Evolutionary conservation across 805 yeast species (phyloP).

Genomic region (Zygosaccharomyces kombuchaensis): DNA sequence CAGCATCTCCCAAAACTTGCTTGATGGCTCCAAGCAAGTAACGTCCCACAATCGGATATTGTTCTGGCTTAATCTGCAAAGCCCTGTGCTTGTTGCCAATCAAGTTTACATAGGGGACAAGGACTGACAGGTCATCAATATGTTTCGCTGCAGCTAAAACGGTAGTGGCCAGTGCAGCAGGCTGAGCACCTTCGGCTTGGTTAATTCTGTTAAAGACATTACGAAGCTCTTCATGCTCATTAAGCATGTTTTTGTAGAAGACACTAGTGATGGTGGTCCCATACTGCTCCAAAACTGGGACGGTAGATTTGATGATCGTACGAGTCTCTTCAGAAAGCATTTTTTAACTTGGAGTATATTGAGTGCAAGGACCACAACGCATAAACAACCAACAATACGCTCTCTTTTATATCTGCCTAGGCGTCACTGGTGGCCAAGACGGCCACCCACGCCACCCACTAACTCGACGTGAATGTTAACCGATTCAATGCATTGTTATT

Average conservation of each 20-base stretch:
- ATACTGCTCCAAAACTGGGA: constrained; percentile 52
- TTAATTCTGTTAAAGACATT: constrained; percentile 59
- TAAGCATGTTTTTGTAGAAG: constrained; percentile 55
- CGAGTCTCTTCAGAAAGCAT: constrained; percentile 36
- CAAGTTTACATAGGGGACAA: constrained; percentile 50
- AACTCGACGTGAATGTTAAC: too few relatives aligned
- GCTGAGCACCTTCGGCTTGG: constrained; percentile 54
- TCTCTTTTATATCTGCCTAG: neutral
- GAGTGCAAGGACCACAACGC: too few relatives aligned
- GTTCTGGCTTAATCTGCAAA: constrained; percentile 56
- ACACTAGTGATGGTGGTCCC: constrained; percentile 52
- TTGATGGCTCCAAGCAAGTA: constrained; percentile 51
- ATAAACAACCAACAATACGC: neutral
- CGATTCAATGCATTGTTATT: neutral
- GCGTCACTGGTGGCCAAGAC: neutral
- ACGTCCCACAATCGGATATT: constrained; percentile 61
- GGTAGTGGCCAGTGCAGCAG: constrained; percentile 59
- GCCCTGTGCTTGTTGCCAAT: constrained; percentile 66
- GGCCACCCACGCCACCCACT: neutral
- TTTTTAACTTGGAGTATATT: neutral
- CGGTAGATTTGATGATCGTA: constrained; percentile 41
- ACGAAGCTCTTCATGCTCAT: constrained; percentile 48
- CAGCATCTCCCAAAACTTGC: constrained; percentile 53
- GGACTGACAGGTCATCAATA: constrained; percentile 53
- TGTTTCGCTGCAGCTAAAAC: constrained; percentile 57